These are phyloP conservation scores for Coriaria nepalensis DNA, from an alignment of 306 rosid genomes.

Conservation along the genomic window DNA sequence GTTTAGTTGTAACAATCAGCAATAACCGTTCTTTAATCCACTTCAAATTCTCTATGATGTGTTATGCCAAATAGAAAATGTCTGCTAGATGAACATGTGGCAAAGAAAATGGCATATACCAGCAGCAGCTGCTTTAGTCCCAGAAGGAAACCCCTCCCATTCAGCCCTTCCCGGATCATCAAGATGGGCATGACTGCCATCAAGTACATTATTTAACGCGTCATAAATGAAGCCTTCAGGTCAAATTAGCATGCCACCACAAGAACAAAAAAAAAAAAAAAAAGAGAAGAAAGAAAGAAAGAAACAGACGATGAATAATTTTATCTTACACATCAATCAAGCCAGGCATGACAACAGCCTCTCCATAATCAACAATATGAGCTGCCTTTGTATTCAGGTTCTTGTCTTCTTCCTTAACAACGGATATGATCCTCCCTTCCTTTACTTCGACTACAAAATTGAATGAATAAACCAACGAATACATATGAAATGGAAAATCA, in stretches of 20 bases:
- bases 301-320: background rate
- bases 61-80: too few relatives aligned
- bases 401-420: constrained; percentile 44
- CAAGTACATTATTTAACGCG: constrained; percentile 2
- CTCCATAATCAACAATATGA: constrained; percentile 55
- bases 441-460: constrained; percentile 61
- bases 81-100: too few relatives aligned
- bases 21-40: too few relatives aligned
- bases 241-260: background rate
- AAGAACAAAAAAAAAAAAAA: background rate
- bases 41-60: too few relatives aligned
- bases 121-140: constrained; percentile 95
- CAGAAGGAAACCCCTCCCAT: constrained; percentile 92
- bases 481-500: too few relatives aligned
- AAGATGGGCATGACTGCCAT: constrained; percentile 80
- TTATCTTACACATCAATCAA: constrained; percentile 74
- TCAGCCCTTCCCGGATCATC: constrained; percentile 90
- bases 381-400: constrained; percentile 22
- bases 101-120: constrained; percentile 28
- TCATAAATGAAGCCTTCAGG: too few relatives aligned
- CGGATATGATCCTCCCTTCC: constrained; percentile 51
- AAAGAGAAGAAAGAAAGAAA: background rate
- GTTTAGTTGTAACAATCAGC: too few relatives aligned
- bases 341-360: constrained; percentile 90
- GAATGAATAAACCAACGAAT: too few relatives aligned